phyloP scores from a whole-genome alignment of 1,284 basidiomycete species.

The Tilletia horrida region DNA sequence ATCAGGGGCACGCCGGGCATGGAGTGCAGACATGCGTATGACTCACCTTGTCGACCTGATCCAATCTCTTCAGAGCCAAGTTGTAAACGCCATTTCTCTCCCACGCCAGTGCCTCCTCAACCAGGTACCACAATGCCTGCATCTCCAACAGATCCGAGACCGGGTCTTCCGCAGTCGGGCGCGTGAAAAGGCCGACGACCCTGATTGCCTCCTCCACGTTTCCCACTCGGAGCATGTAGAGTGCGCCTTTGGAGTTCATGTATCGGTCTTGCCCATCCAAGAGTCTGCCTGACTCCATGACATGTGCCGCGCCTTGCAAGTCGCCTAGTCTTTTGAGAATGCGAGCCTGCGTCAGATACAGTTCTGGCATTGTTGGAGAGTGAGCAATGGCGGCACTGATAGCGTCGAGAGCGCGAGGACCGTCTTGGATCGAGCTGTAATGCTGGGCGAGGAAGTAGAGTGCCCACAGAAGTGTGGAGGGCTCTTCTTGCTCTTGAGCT shows the following conservation, averaged over 20 bases:
- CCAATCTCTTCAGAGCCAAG: constrained; percentile 82
- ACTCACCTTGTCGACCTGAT: constrained; percentile 69
- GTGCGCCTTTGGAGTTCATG: constrained; percentile 88
- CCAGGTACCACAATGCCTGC: constrained; percentile 86
- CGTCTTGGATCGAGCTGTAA: constrained; percentile 62
- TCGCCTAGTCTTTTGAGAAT: constrained; percentile 86
- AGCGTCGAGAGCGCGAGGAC: constrained; percentile 64
- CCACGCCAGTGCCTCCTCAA: constrained; percentile 76
- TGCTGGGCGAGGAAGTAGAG: constrained; percentile 93
- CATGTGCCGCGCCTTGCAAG: constrained; percentile 68
- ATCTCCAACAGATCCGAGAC: constrained; percentile 86
- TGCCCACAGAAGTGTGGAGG: constrained; percentile 87
- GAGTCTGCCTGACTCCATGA: constrained; percentile 76
- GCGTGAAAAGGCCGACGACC: constrained; percentile 48
- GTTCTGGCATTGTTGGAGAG: constrained; percentile 89
- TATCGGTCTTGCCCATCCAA: constrained; percentile 94
- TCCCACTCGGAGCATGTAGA: constrained; percentile 77
- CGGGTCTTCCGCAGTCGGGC: constrained; percentile 63
- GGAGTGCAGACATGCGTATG: not conserved
- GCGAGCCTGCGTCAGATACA: constrained; percentile 78
- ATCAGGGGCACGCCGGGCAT: too few relatives aligned
- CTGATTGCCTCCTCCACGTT: constrained; percentile 61
- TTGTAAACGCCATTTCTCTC: constrained; percentile 67
- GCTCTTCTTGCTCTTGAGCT: constrained; percentile 61
- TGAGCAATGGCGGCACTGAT: constrained; percentile 71